These are phyloP conservation scores for Pilaira anomala DNA, from an alignment of 192 early-diverging fungal species.

Conservation along the genomic window DNA sequence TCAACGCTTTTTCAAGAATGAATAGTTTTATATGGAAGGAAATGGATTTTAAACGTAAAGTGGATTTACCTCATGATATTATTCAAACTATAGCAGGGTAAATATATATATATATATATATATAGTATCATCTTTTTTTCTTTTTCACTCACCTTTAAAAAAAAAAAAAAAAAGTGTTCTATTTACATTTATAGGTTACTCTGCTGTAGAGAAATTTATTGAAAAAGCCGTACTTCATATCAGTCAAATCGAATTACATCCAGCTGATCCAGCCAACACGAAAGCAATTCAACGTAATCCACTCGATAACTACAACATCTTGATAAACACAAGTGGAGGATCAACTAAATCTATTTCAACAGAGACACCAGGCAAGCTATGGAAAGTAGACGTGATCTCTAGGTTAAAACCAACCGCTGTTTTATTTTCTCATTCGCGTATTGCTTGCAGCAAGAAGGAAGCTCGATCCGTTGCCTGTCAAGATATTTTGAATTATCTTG, in stretches of 20 bases:
- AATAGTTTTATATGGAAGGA: neutral
- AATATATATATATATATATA: constrained; percentile 5
- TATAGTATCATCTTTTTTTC: neutral
- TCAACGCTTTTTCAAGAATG: neutral
- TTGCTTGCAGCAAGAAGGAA: neutral
- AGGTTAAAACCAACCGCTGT: neutral
- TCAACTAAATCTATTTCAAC: neutral
- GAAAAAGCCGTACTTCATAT: too few relatives aligned
- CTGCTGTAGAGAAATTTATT: too few relatives aligned
- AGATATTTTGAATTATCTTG: neutral
- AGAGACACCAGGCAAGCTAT: neutral
- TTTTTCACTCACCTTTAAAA: too few relatives aligned
- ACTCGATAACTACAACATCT: neutral
- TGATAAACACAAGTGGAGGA: neutral
- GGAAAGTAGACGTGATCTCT: neutral
- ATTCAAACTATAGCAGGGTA: neutral
- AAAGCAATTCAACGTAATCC: neutral
- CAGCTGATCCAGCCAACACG: too few relatives aligned
- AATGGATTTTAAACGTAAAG: neutral
- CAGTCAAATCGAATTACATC: too few relatives aligned
- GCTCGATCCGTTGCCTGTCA: neutral
- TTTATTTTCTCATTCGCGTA: neutral
- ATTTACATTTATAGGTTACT: too few relatives aligned
- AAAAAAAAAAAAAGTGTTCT: too few relatives aligned
- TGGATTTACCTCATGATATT: neutral